These are phyloP conservation scores for Neofusicoccum laricinum DNA, from an alignment of 2,329 filamentous ascomycete species.

Conservation along the genomic window DNA sequence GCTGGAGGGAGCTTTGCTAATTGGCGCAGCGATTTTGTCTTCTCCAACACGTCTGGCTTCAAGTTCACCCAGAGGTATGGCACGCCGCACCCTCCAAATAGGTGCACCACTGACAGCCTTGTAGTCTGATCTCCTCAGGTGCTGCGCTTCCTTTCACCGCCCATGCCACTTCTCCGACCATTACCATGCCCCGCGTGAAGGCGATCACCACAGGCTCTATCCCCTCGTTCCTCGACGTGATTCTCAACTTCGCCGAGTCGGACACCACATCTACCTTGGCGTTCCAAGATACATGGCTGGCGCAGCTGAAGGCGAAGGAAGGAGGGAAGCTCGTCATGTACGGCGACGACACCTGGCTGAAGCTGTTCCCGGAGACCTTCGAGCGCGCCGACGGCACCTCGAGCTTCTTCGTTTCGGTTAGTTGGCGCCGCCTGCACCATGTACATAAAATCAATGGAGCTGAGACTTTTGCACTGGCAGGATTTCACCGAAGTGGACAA, in stretches of 20 bases:
- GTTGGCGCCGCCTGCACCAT: conserved; percentile 37
- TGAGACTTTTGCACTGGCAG: conserved; percentile 44
- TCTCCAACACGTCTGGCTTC: conserved; percentile 75
- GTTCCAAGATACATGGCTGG: conserved; percentile 91
- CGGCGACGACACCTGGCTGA: conserved; percentile 97
- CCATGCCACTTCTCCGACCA: conserved; percentile 92
- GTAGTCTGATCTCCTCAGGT: conserved; percentile 77
- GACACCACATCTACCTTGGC: conserved; percentile 87
- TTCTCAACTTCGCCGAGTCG: conserved; percentile 92
- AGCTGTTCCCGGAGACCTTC: conserved; percentile 89
- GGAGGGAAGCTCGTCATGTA: conserved; percentile 84
- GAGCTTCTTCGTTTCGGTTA: conserved; percentile 95
- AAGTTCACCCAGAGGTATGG: conserved; percentile 78
- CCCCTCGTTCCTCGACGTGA: conserved; percentile 96
- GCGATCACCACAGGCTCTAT: conserved; percentile 96
- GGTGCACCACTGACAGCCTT: conserved; percentile 15
- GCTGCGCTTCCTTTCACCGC: conserved; percentile 90
- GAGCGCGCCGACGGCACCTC: conserved; percentile 86
- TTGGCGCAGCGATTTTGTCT: conserved; percentile 80
- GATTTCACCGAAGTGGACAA: conserved; percentile 98
- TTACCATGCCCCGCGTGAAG: conserved; percentile 97
- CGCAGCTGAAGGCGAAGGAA: conserved; percentile 71
- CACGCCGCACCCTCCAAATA: neutral
- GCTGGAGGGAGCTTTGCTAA: neutral
- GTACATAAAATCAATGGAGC: conserved; percentile 33